Percentiles rank a stretch among this genome's conserved stretches.
Conservation (phyloP, 208 protist genomes). For the Crithidia acanthocephali region DNA sequence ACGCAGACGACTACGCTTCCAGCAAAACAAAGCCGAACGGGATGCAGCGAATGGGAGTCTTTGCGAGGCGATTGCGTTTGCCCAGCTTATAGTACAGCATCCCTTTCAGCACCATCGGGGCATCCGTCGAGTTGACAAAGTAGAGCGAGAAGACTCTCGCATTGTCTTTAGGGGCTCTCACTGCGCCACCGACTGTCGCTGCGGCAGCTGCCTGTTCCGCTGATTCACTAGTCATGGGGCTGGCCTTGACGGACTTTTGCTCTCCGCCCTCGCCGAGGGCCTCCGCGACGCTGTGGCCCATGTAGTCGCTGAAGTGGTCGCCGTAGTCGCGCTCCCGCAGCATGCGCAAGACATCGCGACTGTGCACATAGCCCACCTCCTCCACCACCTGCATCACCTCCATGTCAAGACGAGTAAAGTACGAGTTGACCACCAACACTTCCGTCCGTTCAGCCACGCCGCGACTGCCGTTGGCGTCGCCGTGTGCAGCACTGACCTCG, state of each 20-base stretch:
- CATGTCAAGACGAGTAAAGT: constrained; percentile 70
- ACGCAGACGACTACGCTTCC: constrained; percentile 35
- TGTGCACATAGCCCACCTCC: constrained; percentile 70
- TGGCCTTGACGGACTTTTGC: not conserved
- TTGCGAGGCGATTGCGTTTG: constrained; percentile 28
- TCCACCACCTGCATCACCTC: constrained; percentile 59
- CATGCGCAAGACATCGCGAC: constrained; percentile 54
- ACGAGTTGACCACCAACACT: constrained; percentile 66
- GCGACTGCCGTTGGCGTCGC: not conserved
- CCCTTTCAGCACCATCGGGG: constrained; percentile 74
- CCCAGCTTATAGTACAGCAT: constrained; percentile 76
- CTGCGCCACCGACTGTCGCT: too few relatives aligned
- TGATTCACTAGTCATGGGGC: not conserved
- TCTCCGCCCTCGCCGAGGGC: constrained; percentile 15
- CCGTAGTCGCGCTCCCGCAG: constrained; percentile 45
- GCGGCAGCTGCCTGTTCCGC: too few relatives aligned
- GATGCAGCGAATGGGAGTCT: constrained; percentile 56
- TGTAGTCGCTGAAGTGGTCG: constrained; percentile 27
- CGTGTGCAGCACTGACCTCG: not conserved
- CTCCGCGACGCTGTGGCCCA: constrained; percentile 19
- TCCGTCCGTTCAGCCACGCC: constrained; percentile 22
- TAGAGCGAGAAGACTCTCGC: constrained; percentile 55
- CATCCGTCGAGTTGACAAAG: constrained; percentile 63
- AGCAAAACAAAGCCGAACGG: constrained; percentile 65
- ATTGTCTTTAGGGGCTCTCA: not conserved